Base-by-base conservation (phyloP, 129 eudicot genomes). In the Ambrosia artemisiifolia region DNA sequence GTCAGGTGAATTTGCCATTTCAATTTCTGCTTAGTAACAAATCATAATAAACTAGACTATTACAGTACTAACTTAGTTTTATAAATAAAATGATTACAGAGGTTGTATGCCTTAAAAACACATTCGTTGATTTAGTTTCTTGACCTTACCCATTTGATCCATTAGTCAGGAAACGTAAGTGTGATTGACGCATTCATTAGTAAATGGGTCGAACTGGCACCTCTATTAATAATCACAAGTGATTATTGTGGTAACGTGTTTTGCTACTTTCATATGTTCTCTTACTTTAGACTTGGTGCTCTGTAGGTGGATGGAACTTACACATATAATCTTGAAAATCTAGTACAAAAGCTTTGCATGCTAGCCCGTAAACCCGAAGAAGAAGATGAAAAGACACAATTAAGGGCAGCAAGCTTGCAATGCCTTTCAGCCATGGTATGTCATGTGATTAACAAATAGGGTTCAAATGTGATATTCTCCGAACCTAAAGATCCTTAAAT, bases 351-450 rank as follows among this genome's bases (percentile, higher is more conserved):
- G 77, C 89, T 94, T 14, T 90, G 93, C 80, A 69, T 55, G 70
- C 73, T 94, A 51, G 91, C 99, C 51, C 83, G 77, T 61, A 85
- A 78, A 65, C 82, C 70, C 8, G 85, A 84, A 50, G 95, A 81
- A 61, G 92, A 83, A 50, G 84, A 79, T 63, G 76, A 90, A 81
- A 87, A 82, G 62, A 65, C 70, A 50, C 59, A 78, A 72, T 84
- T 94, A 76, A 88, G 82, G 79, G 96, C 99, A 65, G 88, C 97
- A 79, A 84, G 97, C 80, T 79, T 94, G 87, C 96, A 87, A 75
- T 94, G 99, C 82, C 95, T 94, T 72, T 85, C 97, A 63, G 88
- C 97, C 72, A 94, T 94, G 99, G 99, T 94, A 90, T n/a, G 33
- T 71, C 19, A 90, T n/a, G 33, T 71, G 19, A 36, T 72, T 65